phyloP scores from a whole-genome alignment of 306 rosid genomes.

The Cucumis melo region DNA sequence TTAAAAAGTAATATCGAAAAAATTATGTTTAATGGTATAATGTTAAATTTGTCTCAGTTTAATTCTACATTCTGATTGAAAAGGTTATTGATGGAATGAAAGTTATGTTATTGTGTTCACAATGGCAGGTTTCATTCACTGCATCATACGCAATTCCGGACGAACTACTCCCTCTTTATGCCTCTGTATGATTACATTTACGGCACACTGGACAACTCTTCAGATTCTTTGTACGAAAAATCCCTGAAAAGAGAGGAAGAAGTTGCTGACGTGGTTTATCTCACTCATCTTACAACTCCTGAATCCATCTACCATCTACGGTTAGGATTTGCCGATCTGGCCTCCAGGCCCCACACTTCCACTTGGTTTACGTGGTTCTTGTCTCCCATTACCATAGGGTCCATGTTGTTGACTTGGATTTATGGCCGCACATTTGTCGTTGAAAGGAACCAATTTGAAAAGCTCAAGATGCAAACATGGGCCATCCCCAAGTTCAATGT shows the following conservation, averaged over 20 bases:
- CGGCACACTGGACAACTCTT: slow-evolving; percentile 19
- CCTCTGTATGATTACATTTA: slow-evolving; percentile 22
- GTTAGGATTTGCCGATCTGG: slow-evolving; percentile 19
- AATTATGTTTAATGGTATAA: too few relatives aligned
- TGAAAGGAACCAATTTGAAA: slow-evolving; percentile 13
- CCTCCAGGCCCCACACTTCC: slow-evolving; percentile 17
- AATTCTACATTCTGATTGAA: background rate
- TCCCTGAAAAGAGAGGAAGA: slow-evolving; percentile 16
- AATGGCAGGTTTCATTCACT: slow-evolving; percentile 22
- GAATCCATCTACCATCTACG: slow-evolving; percentile 26
- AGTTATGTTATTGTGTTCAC: background rate
- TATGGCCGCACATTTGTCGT: slow-evolving; percentile 16
- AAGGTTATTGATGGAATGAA: background rate
- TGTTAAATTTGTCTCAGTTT: too few relatives aligned
- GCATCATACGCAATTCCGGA: slow-evolving; percentile 33
- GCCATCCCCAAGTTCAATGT: slow-evolving; percentile 17
- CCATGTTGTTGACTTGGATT: slow-evolving; percentile 11
- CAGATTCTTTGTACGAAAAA: slow-evolving; percentile 1
- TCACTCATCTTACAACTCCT: slow-evolving; percentile 23
- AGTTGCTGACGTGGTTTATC: slow-evolving; percentile 21
- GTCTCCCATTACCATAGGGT: slow-evolving; percentile 28
- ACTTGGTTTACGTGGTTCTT: slow-evolving; percentile 20
- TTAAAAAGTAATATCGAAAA: too few relatives aligned
- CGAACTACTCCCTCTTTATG: slow-evolving; percentile 30
- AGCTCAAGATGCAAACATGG: slow-evolving; percentile 26